Evolutionary conservation across 1,284 basidiomycete genomes (phyloP).

Genomic region (Pseudozyma sp.): DNA sequence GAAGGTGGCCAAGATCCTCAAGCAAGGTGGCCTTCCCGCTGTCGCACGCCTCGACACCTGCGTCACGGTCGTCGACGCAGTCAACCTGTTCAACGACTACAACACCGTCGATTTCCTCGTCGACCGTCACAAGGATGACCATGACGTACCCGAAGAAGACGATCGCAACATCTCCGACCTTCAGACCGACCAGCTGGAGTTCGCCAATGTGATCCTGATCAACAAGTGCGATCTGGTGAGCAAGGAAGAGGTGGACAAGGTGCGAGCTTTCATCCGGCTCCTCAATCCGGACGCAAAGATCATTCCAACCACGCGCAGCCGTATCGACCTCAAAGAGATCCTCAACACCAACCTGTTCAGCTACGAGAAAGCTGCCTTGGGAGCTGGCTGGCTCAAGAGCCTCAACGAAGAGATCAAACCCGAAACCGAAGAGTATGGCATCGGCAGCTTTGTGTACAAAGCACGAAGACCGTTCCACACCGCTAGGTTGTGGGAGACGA

Average conservation of each 20-base stretch:
- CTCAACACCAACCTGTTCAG: constrained; percentile 69
- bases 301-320: constrained; percentile 66
- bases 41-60: constrained; percentile 65
- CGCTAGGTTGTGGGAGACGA: constrained; percentile 70
- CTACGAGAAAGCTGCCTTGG: constrained; percentile 70
- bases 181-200: constrained; percentile 70
- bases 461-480: constrained; percentile 71
- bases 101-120: constrained; percentile 71
- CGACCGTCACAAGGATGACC: constrained; percentile 65
- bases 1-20: constrained; percentile 69
- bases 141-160: constrained; percentile 69
- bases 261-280: constrained; percentile 68
- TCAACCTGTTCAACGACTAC: constrained; percentile 70
- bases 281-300: constrained; percentile 71
- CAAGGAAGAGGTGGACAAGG: constrained; percentile 62
- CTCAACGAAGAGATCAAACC: constrained; percentile 70
- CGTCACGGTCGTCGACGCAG: constrained; percentile 57
- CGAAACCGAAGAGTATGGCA: constrained; percentile 70
- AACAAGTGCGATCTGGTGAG: constrained; percentile 71
- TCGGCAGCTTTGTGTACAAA: constrained; percentile 61
- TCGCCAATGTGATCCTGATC: constrained; percentile 71
- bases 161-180: constrained; percentile 72
- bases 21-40: constrained; percentile 69
- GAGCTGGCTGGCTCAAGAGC: constrained; percentile 71
- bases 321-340: constrained; percentile 69